Evolutionary conservation across 768 basidiomycete species (phyloP), one percentile per base, ranked within the genome.

Genomic region (Lepiota subincarnata): DNA sequence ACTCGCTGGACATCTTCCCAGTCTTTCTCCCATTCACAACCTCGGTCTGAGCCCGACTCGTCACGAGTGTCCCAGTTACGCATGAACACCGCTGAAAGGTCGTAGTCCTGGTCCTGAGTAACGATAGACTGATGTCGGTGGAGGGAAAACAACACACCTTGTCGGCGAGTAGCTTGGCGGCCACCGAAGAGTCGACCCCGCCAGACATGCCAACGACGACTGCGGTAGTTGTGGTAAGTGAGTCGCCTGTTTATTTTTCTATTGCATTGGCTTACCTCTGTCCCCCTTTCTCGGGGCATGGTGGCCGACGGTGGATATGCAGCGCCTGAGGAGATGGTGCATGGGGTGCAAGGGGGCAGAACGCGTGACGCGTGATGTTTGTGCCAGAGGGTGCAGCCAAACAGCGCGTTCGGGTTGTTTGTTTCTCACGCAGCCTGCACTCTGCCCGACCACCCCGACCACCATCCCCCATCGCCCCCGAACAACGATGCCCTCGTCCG

Each of bases 21-120:
- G 62, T 98, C 95, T 55, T 84, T 87, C 69, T 98, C 87, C 95
- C 95, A 98, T 66, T 94, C 91, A 60, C 95, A 98, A 2, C 89
- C 88, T n/a, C 73, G 76, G 62, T 89, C 89, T 0, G 83, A 79
- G 14, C 81, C 86, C 20, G 76, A 82, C 69, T 94, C 92, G 62
- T 93, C 89, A 37, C 86, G 77, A 2, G 86, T 87, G 60, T 92
- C 89, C 95, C 95, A 98, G 55, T 98, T 98, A 18, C 92, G 81
- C 95, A 98, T 98, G 68, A 87, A 98, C 0, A 97, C 79, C 10
- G 92, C 92, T 37, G 88, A 87, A 1, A 96, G 75, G 62, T 93
- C 84, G 58, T 83, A 88, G 56, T 88, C 86, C 87, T 92, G 40
- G 31, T 11, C 6, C 5, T 12, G 19, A 34, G 38, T 39, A 12